phyloP scores from a whole-genome alignment of 345 rosid genomes.

The Syzygium jambos region DNA sequence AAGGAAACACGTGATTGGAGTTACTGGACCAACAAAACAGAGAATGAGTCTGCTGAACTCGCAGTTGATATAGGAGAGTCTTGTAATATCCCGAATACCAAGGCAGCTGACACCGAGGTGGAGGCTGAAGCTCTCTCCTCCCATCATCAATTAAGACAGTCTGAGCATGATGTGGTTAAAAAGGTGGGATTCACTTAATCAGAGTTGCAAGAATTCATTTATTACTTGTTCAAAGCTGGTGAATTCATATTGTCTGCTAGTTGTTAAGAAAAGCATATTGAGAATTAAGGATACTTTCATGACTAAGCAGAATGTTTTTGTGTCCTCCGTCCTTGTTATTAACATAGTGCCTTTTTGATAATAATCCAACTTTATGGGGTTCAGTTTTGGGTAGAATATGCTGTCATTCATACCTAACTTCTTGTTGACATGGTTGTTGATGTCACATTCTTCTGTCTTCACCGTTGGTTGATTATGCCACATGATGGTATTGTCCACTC shows the following conservation, averaged over 20 bases:
- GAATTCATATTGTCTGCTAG: neutral
- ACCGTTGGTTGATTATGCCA: neutral
- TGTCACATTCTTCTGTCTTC: neutral
- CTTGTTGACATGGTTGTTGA: neutral
- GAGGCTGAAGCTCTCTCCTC: constrained; percentile 26
- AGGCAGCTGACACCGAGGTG: constrained; percentile 35
- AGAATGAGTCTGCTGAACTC: constrained; percentile 31
- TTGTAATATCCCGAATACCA: constrained; percentile 24
- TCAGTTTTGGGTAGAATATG: neutral
- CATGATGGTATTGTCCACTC: neutral
- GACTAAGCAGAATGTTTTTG: neutral
- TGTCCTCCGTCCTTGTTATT: neutral
- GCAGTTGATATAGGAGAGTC: constrained; percentile 27
- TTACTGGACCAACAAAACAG: constrained; percentile 36
- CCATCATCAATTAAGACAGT: constrained; percentile 21
- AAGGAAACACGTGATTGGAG: constrained; percentile 30
- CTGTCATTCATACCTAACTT: neutral
- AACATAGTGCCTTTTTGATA: neutral
- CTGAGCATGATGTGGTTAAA: constrained; percentile 43
- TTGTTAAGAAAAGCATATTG: neutral
- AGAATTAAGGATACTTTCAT: neutral
- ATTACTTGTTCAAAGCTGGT: neutral
- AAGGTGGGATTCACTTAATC: constrained; percentile 3
- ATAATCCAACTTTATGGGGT: neutral
- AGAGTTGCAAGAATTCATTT: neutral